Base-by-base conservation (phyloP, 139 green algal species). In the Coccomyxa sp. region DNA sequence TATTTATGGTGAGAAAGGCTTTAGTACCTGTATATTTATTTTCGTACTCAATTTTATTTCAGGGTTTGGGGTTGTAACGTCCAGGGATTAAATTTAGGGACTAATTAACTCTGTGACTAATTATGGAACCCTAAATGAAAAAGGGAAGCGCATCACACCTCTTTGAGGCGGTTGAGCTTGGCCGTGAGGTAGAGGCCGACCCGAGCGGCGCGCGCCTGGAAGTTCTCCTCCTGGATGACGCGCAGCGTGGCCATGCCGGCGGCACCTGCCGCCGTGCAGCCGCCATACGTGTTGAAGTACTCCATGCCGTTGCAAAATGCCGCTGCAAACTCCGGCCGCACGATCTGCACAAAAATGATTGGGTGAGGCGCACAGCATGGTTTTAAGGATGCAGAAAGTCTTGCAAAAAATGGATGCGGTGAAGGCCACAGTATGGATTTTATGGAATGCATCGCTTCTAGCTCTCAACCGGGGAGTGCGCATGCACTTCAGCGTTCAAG, bases 211-310 rank as follows among this genome's bases (percentile, higher is more conserved):
- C 91, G 79, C 81, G 27, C 31, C 67, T 80, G 67, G 30, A 86
- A 57, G 30, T 31, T 11, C 60, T 93, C 86, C 57, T 90, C 67
- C 51, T 82, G 59, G 10, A 95, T 75, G 13, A 90, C 84, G 17
- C 84, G 51, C 67, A 96, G 79, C 60, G 91, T 87, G 27, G 87
- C 84, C 58, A 87, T 66, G 59, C 87, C 85, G 30, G 85, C 85
- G 28, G 87, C 87, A 58, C 82, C 81, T 13, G 87, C 84, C 16
- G 84, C 87, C n/a, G 85, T 90, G 87, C 84, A 90, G 45, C 87
- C 87, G 16, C 85, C 88, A 63, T 76, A 89, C 27, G 88, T 91
- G 83, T 92, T 93, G 86, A 94, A 94, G 89, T 94, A 94, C 86
- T 93, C 88, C 89, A 94, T 93, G 75, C 92, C 92, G 31, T 81